A percentile compares a stretch with the other conserved stretches of the same genome.
phyloP scores from a whole-genome alignment of 1,139 yeast species.

The Arxiozyma slooffiae region DNA sequence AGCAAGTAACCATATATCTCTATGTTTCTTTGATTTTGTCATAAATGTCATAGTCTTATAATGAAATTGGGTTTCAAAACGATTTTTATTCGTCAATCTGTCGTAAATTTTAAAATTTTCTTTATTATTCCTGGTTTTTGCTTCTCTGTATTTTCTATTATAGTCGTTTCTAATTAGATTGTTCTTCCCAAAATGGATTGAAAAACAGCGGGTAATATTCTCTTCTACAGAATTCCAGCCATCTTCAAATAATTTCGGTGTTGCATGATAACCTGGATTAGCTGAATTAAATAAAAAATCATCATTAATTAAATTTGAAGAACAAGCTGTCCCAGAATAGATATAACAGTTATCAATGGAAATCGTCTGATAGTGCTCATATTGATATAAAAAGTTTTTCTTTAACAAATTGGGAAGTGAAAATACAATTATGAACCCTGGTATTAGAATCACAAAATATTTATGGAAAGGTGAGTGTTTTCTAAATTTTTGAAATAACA shows the following conservation, averaged over 20 bases:
- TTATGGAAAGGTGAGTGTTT: constrained; percentile 58
- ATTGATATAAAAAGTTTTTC: constrained; percentile 3
- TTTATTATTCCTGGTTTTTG: neutral
- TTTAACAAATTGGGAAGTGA: neutral
- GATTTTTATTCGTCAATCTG: constrained; percentile 35
- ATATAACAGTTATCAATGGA: constrained; percentile 62
- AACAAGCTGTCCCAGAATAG: constrained; percentile 60
- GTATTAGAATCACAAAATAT: constrained; percentile 55
- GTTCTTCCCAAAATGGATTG: constrained; percentile 72
- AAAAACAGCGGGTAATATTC: constrained; percentile 62
- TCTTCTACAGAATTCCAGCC: constrained; percentile 82
- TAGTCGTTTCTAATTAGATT: constrained; percentile 48
- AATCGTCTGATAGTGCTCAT: constrained; percentile 47
- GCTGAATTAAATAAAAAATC: constrained; percentile 38
- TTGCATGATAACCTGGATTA: constrained; percentile 45
- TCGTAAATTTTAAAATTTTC: neutral
- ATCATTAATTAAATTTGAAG: constrained; percentile 45
- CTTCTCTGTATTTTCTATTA: neutral
- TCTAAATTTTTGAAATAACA: constrained; percentile 55
- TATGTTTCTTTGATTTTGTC: constrained; percentile 72
- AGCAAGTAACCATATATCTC: constrained; percentile 72
- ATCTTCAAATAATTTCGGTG: constrained; percentile 68
- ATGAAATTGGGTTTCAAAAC: neutral
- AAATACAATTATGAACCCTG: constrained; percentile 54
- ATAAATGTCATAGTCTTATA: constrained; percentile 49